Evolutionary conservation across 306 rosid species (phyloP).

Genomic region (Styphnolobium japonicum): DNA sequence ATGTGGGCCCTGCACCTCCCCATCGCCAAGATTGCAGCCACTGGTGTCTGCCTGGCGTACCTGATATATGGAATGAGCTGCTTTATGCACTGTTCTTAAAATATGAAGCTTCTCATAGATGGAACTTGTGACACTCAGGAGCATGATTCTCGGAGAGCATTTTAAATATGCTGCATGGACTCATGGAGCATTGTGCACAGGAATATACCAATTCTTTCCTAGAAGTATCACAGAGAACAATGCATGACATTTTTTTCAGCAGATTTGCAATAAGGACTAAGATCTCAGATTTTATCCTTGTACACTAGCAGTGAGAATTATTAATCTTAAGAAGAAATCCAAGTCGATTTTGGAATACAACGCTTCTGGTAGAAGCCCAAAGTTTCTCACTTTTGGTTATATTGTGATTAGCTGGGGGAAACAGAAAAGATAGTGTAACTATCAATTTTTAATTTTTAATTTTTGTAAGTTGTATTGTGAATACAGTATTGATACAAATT

Average conservation of each 20-base stretch:
- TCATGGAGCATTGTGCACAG: neutral
- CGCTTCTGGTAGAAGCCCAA: neutral
- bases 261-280: neutral
- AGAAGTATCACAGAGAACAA: neutral
- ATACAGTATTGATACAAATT: neutral
- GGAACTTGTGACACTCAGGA: slow-evolving; percentile 19
- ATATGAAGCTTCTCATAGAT: slow-evolving; percentile 18
- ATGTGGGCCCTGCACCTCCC: slow-evolving; percentile 41
- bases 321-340: neutral
- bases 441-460: slow-evolving; percentile 2
- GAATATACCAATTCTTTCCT: neutral
- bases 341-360: neutral
- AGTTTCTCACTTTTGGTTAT: neutral
- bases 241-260: neutral
- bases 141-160: slow-evolving; percentile 1
- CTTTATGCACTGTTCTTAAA: slow-evolving; percentile 65
- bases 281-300: neutral
- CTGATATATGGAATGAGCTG: slow-evolving; percentile 86
- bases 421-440: neutral
- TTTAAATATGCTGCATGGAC: neutral
- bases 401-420: neutral
- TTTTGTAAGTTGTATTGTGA: neutral
- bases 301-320: neutral
- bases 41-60: slow-evolving; percentile 96
- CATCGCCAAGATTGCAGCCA: slow-evolving; percentile 94